Evolutionary conservation across 208 protist genomes (phyloP).

Genomic region (Leishmania arabica): DNA sequence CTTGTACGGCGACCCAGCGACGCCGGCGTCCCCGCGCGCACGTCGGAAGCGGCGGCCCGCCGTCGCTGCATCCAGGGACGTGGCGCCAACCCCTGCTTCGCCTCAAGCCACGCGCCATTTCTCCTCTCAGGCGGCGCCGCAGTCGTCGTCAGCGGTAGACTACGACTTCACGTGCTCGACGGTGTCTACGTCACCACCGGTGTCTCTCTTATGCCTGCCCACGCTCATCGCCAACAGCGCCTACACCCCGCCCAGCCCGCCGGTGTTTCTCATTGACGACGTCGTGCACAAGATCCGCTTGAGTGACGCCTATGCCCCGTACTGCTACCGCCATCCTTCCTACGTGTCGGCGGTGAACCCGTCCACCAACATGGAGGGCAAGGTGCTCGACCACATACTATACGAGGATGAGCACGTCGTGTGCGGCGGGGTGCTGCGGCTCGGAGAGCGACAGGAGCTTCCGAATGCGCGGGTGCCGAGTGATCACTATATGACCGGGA

Average conservation of each 20-base stretch:
- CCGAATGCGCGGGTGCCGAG: constrained; percentile 67
- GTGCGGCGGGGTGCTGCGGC: constrained; percentile 62
- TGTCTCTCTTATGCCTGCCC: constrained; percentile 1
- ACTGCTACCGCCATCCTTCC: constrained; percentile 58
- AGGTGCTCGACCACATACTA: constrained; percentile 88
- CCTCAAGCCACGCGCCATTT: background rate
- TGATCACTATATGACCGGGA: constrained; percentile 86
- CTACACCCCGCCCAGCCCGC: constrained; percentile 4
- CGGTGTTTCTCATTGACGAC: constrained; percentile 22
- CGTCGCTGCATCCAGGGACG: background rate
- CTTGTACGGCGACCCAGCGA: background rate
- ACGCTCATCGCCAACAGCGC: background rate
- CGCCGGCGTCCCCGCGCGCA: constrained; percentile 2
- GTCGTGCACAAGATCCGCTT: constrained; percentile 53
- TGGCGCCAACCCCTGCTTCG: background rate
- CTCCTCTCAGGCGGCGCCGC: background rate
- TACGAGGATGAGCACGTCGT: constrained; percentile 55
- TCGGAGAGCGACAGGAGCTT: constrained; percentile 50
- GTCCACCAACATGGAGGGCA: constrained; percentile 73
- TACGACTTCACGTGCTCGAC: background rate
- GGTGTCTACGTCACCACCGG: background rate
- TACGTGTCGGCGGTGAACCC: constrained; percentile 76
- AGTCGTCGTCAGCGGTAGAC: background rate
- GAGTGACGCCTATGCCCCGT: constrained; percentile 64
- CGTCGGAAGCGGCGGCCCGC: constrained; percentile 6